Evolutionary conservation across 2,329 filamentous ascomycete species (phyloP), one percentile per base, ranked within the genome.

Genomic region (Cercospora citrullina): DNA sequence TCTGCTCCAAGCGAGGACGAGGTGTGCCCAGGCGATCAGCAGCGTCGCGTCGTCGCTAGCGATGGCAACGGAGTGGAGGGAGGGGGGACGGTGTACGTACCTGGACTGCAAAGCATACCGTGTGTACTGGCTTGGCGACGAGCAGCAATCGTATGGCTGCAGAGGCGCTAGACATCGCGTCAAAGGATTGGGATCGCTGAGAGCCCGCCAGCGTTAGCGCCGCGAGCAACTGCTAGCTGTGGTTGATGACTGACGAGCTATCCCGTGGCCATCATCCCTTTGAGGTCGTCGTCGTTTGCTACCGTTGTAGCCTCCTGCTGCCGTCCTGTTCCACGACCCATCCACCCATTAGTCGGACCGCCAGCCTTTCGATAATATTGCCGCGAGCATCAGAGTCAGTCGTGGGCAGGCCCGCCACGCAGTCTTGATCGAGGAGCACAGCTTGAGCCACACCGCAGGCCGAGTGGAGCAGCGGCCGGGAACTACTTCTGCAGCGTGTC

Each of bases 141-240:
- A 57, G 26, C 12, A 48, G 18, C 63, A 57, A n/a, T 39, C 55
- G 33, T 65, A 45, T 60, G 55, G 53, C 63, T 51, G 55, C 36
- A 48, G 55, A n/a, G 33, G 33, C 33, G 33, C 33, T 39, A n/a
- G 33, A 39, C 33, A 39, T 58, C 53, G 31, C 30, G 45, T 36
- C 30, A 55, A 53, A 65, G 63, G 63, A 65, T 60, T 60, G 55
- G 28, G 63, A 65, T 65, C 63, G 63, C 63, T 60, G 55, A 60
- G 26, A 48, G 62, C 48, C 33, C 21, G 55, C 28, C 26, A 48
- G 53, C 28, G 42, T 23, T 57, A 57, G 61, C 48, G 61, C 61
- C 45, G 45, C 61, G 61, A 23, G 61, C 45, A 48, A 45, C 21
- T 14, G n/a, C 33, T 26, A 12, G 10, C 18, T 57, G 23, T 28